Evolutionary conservation across 106 monocot species (phyloP).

Genomic region (Dendrobium chrysotoxum): DNA sequence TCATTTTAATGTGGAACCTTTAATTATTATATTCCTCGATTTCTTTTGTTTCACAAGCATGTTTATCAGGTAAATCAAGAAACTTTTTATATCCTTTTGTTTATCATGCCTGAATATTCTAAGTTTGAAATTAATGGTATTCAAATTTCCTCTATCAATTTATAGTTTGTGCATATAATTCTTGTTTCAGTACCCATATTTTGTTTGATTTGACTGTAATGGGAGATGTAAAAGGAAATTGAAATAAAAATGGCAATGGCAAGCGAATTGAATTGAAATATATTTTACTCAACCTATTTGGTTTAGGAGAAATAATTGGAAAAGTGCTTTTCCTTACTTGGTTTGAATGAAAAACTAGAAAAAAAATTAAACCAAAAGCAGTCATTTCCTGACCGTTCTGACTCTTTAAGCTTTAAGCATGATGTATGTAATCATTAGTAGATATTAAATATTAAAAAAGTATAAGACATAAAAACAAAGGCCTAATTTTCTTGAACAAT

Average conservation of each 20-base stretch:
- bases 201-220: background rate
- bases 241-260: background rate
- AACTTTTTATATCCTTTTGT: background rate
- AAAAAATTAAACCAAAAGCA: too few species aligned
- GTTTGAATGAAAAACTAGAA: too few species aligned
- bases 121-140: background rate
- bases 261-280: background rate
- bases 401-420: too few species aligned
- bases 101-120: background rate
- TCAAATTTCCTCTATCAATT: background rate
- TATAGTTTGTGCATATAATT: background rate
- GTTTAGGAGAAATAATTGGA: background rate
- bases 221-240: background rate
- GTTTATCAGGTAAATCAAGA: background rate
- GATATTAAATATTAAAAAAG: too few species aligned
- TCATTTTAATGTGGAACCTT: background rate
- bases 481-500: too few species aligned
- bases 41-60: background rate
- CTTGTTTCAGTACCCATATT: background rate
- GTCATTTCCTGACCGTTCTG: too few species aligned
- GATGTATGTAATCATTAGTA: too few species aligned
- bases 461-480: too few species aligned
- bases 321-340: too few species aligned
- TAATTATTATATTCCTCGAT: background rate
- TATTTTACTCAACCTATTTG: background rate